These are phyloP conservation scores for Deinandra increscens DNA, from an alignment of 129 eudicot species.

Conservation along the genomic window DNA sequence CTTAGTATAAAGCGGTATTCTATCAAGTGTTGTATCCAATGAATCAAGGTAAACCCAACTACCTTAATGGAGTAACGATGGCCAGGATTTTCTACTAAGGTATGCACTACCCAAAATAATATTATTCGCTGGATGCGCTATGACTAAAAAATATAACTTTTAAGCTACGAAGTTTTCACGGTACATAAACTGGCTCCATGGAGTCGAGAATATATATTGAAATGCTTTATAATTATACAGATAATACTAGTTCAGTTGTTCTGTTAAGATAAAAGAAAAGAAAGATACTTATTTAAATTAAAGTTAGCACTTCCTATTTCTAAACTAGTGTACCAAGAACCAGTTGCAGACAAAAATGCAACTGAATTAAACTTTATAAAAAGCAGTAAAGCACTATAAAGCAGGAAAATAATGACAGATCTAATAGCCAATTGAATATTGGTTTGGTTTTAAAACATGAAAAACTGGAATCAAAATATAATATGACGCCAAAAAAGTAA, in stretches of 20 bases:
- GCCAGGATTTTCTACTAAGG: background rate
- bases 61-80: background rate
- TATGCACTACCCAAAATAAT: background rate
- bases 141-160: background rate
- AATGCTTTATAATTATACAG: background rate
- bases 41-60: background rate
- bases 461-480: background rate
- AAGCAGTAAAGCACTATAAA: background rate
- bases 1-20: background rate
- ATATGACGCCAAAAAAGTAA: background rate
- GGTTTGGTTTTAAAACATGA: background rate
- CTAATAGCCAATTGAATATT: background rate
- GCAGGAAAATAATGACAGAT: background rate
- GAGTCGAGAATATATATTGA: background rate
- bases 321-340: background rate
- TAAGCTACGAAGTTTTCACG: background rate
- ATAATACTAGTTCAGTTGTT: background rate
- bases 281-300: background rate
- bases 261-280: background rate
- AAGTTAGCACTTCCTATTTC: background rate
- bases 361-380: background rate
- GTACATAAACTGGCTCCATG: slow-evolving; percentile 2
- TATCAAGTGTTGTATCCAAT: slow-evolving; percentile 1
- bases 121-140: background rate
- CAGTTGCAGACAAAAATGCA: background rate